Evolutionary conservation across 106 monocot species (phyloP).

Genomic region (Iris macrosiphon): DNA sequence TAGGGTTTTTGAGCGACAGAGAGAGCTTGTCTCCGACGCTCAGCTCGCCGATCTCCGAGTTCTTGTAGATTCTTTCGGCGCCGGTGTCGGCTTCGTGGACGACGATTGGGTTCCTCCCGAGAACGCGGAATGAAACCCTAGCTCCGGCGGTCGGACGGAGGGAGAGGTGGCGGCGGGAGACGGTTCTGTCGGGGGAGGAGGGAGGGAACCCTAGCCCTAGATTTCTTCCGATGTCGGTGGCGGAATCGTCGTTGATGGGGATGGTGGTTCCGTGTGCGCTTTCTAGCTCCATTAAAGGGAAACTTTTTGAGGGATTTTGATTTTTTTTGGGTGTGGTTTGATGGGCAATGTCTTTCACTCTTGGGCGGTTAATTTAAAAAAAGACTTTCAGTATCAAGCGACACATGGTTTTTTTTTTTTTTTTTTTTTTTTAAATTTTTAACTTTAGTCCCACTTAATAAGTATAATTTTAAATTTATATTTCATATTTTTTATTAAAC

Average conservation of each 20-base stretch:
- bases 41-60: constrained; percentile 9
- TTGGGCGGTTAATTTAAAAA: too few species aligned
- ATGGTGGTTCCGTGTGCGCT: background rate
- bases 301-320: too few species aligned
- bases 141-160: background rate
- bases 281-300: constrained; percentile 12
- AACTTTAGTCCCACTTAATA: too few species aligned
- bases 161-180: constrained; percentile 9
- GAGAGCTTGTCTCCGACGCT: constrained; percentile 8
- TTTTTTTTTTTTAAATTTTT: too few species aligned
- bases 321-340: too few species aligned
- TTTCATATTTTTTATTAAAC: too few species aligned
- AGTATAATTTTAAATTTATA: too few species aligned
- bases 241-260: background rate
- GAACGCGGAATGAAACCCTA: background rate
- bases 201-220: constrained; percentile 4
- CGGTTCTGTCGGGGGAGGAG: constrained; percentile 1
- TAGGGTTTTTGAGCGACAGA: constrained; percentile 12
- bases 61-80: constrained; percentile 5
- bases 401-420: too few species aligned
- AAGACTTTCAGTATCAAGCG: too few species aligned
- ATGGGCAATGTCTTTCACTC: too few species aligned
- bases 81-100: background rate
- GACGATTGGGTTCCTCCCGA: constrained; percentile 9
- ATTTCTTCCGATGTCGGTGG: constrained; percentile 4